Evolutionary conservation across 306 rosid species (phyloP).

Genomic region (Ochetophila trinervis): DNA sequence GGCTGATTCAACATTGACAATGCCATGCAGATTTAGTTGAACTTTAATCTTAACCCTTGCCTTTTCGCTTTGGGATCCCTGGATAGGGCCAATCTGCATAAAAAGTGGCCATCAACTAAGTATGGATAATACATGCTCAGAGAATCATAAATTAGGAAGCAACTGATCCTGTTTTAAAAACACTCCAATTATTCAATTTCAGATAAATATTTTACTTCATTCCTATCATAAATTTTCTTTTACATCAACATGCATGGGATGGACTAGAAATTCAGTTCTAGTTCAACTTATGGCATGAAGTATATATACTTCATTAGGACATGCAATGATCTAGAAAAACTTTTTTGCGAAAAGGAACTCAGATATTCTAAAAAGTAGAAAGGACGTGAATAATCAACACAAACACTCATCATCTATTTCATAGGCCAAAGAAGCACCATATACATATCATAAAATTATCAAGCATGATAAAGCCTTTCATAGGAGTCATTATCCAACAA

Average conservation of each 20-base stretch:
- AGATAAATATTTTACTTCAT: no score
- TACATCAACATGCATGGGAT: neutral
- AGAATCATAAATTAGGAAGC: neutral
- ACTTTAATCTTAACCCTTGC: constrained; percentile 74
- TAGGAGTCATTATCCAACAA: constrained; percentile 2
- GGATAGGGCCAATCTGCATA: constrained; percentile 86
- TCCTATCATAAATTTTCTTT: no score
- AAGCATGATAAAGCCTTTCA: neutral
- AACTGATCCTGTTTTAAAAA: neutral
- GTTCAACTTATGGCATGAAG: neutral
- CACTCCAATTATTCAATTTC: neutral
- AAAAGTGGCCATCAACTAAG: neutral
- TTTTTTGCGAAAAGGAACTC: neutral
- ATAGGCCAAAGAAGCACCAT: neutral
- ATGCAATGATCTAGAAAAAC: neutral
- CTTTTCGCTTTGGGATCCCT: constrained; percentile 48
- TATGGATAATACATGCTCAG: no score
- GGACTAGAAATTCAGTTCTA: neutral
- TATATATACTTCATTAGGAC: no score
- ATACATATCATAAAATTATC: neutral
- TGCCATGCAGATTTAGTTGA: constrained; percentile 74
- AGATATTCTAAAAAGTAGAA: neutral
- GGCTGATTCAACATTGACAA: constrained; percentile 75
- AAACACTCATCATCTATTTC: neutral
- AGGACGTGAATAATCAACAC: neutral